Base-by-base conservation (phyloP, 768 basidiomycete genomes). In the Hericium erinaceus region DNA sequence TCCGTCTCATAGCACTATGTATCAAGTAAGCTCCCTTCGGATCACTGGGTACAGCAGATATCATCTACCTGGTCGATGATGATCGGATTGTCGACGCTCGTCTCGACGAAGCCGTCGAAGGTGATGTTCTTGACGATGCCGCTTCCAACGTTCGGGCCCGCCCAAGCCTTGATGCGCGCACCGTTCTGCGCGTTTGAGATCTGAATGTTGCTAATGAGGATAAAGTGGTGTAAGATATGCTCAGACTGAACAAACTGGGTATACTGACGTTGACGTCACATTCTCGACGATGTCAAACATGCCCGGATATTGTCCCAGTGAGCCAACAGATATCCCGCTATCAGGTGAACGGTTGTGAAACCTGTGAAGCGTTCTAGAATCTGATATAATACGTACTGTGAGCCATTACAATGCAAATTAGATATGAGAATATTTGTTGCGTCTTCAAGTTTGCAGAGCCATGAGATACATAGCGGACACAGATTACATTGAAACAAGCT, bases 131-230 rank as follows among this genome's bases (percentile, higher is more conserved):
- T 75, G 48, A 82, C 81, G 48, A 80, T 76, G 8, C 81, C 82
- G 39, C 77, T 74, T 4, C 84, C 82, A 28, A 83, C 80, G 54
- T 77, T 75, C 15, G 75, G 72, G 4, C 83, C 85, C 5, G 82
- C 83, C 73, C 78, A 87, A 0, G 82, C 80, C 66, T 87, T 87
- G 68, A 85, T 85, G 38, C 85, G 74, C 1, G 83, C 83, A 1
- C 84, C 85, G 61, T 85, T 85, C 64, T 82, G 73, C 10, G 81
- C 80, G 56, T 84, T 82, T 11, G 75, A 70, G 81, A 85, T 84
- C 33, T 69, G 73, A 60, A 85, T 74, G 63, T 83, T 80, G 46
- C 77, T 81, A 41, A 18, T 28, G 52, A 54, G 44, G 20, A 33
- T 33, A 33, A 33, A 8, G 1, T 10, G 33, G 2, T 1, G 4